Evolutionary conservation across 192 early-diverging fungal genomes (phyloP), one percentile per base, ranked within the genome.

Genomic region (Coemansia sp.): DNA sequence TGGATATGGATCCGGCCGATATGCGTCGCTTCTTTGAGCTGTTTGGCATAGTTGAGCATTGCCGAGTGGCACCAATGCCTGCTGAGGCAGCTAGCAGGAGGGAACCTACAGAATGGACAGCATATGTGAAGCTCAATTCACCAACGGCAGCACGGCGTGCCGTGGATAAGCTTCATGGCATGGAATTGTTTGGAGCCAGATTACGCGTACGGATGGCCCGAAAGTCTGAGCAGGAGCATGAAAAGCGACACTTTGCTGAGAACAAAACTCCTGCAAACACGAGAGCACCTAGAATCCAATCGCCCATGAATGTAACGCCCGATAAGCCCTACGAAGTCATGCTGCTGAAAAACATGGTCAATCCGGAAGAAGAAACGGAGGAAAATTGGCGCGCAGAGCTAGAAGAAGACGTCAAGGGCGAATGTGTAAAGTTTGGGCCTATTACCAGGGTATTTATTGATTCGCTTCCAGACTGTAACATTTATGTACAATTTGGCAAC

Each of bases 321-420:
- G 41, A 46, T n/a, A 41, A 49, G 20, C n/a, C 33, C 8, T 19
- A 18, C 35, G 18, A 19, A 7, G 54, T 65, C 14, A 30, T 74
- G 42, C 47, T 53, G 16, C 46, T 70, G 14, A 20, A 35, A 20
- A 59, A 65, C 47, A 68, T 68, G 65, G 63, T 78, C 50, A 39
- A 57, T 47, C 52, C 65, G 5, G 45, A 30, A 61, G 91, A 88
- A 36, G 90, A 94, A 74, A 86, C 84, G 10, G 93, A 89, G 37
- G 81, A 81, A 10, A 72, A 86, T 52, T 97, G 94, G 94, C 86
- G 82, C 30, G 72, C 83, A 21, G 94, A 94, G 53, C 76, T 97
- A 19, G 86, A 87, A 48, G 84, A 89, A 35, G 94, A 97, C 58
- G 88, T 97, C 10, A 80, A 82, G 38, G 81, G 81, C 36, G 94